Percentiles rank a stretch among this genome's conserved stretches.
These are phyloP conservation scores for Macrotyloma uniflorum DNA, from an alignment of 306 rosid genomes.

Conservation along the genomic window DNA sequence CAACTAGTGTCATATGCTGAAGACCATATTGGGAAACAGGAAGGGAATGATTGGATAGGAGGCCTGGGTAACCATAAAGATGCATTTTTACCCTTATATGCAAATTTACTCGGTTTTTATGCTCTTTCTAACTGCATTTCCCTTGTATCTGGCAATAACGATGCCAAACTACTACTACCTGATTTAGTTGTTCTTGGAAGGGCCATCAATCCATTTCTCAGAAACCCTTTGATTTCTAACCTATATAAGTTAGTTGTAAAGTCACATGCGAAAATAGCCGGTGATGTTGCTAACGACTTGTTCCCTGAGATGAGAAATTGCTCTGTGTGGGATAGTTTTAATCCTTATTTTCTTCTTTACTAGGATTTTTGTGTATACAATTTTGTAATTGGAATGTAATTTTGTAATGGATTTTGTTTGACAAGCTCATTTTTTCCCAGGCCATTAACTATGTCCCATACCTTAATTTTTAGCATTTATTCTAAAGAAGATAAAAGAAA, in stretches of 20 bases:
- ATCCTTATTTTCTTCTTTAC: conserved; percentile 80
- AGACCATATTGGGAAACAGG: conserved; percentile 53
- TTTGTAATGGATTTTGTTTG: conserved; percentile 21
- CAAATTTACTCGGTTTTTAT: conserved; percentile 77
- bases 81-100: conserved; percentile 81
- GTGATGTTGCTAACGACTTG: conserved; percentile 34
- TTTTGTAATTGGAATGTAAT: conserved; percentile 30
- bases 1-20: conserved; percentile 65
- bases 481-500: no score
- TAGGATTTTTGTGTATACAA: conserved; percentile 45
- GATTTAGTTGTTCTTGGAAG: conserved; percentile 60
- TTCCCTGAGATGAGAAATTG: conserved; percentile 47
- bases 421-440: not conserved
- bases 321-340: conserved; percentile 68
- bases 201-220: conserved; percentile 64
- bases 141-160: conserved; percentile 38
- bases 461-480: not conserved
- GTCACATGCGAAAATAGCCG: conserved; percentile 56
- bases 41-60: conserved; percentile 79
- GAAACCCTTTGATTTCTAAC: conserved; percentile 75
- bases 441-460: not conserved
- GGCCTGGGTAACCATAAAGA: conserved; percentile 96
- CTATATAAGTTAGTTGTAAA: conserved; percentile 61
- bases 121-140: conserved; percentile 75
- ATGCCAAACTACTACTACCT: conserved; percentile 39